phyloP scores from a whole-genome alignment of 2,329 filamentous ascomycete genomes.

The Penicillium griseofulvum region DNA sequence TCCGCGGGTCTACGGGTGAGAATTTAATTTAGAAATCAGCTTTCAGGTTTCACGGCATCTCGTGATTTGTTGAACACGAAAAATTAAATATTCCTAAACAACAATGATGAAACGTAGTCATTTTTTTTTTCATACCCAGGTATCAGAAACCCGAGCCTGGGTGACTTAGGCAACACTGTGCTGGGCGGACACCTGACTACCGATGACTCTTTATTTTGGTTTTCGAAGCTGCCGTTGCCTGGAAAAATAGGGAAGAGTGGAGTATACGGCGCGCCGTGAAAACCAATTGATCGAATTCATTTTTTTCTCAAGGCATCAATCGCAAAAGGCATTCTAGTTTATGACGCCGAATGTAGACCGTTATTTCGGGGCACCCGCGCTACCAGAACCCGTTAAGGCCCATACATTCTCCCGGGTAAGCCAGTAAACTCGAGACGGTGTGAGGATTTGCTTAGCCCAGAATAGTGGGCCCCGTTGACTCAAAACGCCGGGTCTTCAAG shows the following conservation, averaged over 20 bases:
- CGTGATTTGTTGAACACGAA: neutral
- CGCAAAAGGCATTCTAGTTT: neutral
- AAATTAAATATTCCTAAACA: neutral
- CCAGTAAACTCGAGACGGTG: conserved; percentile 11
- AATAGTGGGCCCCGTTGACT: conserved; percentile 13
- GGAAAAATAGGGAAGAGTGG: conserved; percentile 1
- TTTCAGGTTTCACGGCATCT: conserved; percentile 2
- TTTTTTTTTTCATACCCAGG: neutral
- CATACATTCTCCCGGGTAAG: conserved; percentile 10
- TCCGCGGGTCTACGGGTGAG: neutral
- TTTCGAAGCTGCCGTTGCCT: conserved; percentile 16
- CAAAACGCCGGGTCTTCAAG: conserved; percentile 7
- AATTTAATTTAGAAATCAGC: conserved; percentile 7
- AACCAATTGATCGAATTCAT: conserved; percentile 8
- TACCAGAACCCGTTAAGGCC: neutral
- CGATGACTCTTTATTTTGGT: conserved; percentile 14
- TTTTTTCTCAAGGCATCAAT: conserved; percentile 9
- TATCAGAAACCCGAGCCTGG: neutral
- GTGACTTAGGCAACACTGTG: conserved; percentile 19
- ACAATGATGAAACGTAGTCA: neutral
- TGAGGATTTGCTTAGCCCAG: conserved; percentile 15
- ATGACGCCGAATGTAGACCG: conserved; percentile 14
- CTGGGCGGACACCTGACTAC: conserved; percentile 11
- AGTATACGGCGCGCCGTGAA: conserved; percentile 1
- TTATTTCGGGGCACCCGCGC: conserved; percentile 14